A percentile compares a stretch with the other conserved stretches of the same genome.
These are phyloP conservation scores for Coniophora puteana DNA, from an alignment of 1,284 basidiomycete genomes.

Conservation along the genomic window DNA sequence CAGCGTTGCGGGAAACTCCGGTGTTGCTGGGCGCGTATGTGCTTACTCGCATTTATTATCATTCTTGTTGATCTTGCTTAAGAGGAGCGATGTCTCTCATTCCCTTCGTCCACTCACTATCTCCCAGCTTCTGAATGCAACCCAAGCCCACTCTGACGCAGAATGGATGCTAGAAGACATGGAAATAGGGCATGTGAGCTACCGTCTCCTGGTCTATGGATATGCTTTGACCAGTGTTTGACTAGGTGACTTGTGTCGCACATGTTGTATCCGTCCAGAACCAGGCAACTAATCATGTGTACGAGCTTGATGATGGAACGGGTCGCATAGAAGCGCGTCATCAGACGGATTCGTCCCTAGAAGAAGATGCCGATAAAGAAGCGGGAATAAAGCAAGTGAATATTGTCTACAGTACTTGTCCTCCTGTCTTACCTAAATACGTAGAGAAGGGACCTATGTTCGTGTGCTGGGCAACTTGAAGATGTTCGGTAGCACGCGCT, in stretches of 20 bases:
- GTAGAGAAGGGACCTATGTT: conserved; percentile 76
- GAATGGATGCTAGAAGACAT: conserved; percentile 83
- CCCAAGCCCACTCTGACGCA: conserved; percentile 83
- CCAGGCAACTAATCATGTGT: conserved; percentile 82
- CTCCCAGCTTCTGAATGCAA: conserved; percentile 74
- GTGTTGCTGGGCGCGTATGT: conserved; percentile 36
- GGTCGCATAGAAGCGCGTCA: conserved; percentile 85
- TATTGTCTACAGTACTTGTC: too few species aligned
- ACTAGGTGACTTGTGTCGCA: conserved; percentile 62
- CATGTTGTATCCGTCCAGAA: conserved; percentile 68
- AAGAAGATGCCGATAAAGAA: conserved; percentile 47
- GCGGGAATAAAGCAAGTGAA: conserved; percentile 43
- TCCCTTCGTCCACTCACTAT: conserved; percentile 86
- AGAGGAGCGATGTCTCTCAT: conserved; percentile 50
- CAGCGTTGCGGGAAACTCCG: conserved; percentile 40
- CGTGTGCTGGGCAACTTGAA: conserved; percentile 92
- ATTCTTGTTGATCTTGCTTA: conserved; percentile 1
- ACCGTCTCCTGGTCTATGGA: too few species aligned
- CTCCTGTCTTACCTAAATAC: not conserved
- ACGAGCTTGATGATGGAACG: conserved; percentile 86
- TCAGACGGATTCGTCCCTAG: conserved; percentile 76
- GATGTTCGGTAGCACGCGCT: conserved; percentile 78
- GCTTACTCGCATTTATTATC: too few species aligned
- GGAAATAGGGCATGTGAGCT: conserved; percentile 76
- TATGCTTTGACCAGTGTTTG: conserved; percentile 1